These are phyloP conservation scores for Climacium dendroides DNA, from an alignment of 225 moss, liverwort and hornwort species.

Conservation along the genomic window DNA sequence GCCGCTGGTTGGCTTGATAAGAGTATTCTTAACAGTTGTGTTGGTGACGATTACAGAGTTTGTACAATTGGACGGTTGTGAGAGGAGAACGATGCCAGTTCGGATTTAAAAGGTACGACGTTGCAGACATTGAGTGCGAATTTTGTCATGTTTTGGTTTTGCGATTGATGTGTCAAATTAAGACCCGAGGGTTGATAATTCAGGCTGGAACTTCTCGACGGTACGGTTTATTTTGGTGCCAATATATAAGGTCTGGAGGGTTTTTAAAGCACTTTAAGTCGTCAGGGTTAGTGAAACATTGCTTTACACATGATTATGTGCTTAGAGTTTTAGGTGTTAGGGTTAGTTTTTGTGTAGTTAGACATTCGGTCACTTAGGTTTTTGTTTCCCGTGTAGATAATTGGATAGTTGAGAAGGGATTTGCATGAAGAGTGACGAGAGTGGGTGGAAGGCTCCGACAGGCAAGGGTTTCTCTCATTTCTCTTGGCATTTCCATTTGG, in stretches of 20 bases:
- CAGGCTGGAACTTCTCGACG: not conserved
- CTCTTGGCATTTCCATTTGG: not conserved
- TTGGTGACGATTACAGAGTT: conserved; percentile 7
- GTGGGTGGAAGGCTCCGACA: not conserved
- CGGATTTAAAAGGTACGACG: not conserved
- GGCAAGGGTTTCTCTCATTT: not conserved
- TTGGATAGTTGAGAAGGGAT: not conserved
- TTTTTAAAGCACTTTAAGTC: not conserved
- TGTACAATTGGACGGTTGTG: not conserved
- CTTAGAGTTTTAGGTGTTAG: not conserved
- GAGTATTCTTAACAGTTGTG: not conserved
- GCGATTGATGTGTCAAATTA: not conserved
- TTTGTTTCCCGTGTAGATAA: not conserved
- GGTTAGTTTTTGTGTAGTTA: not conserved
- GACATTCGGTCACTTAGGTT: not conserved
- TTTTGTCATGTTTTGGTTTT: not conserved
- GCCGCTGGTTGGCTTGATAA: not conserved
- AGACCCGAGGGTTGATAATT: not conserved
- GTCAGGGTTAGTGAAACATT: not conserved
- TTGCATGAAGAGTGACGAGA: not conserved
- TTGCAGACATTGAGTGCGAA: not conserved
- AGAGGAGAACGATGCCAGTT: not conserved
- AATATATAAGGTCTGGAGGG: not conserved
- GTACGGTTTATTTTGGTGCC: not conserved
- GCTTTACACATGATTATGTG: not conserved